A percentile compares a stretch with the other conserved stretches of the same genome.
Conservation (phyloP, 352 stramenopile genomes). For the Phytophthora pseudosyringae region DNA sequence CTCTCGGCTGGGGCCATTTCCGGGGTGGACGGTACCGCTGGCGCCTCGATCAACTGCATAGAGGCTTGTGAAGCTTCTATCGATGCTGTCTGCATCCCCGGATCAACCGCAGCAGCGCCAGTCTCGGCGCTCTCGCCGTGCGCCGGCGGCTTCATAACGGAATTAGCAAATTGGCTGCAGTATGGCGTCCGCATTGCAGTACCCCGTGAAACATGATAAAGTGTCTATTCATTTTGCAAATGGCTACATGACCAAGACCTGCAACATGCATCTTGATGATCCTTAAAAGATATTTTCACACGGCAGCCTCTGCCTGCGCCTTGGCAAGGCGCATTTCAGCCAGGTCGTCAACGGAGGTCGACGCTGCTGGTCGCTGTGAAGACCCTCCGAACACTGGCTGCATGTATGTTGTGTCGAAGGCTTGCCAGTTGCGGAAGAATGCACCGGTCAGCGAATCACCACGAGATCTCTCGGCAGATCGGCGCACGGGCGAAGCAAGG, state of each 20-base stretch:
- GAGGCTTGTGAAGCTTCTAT: neutral
- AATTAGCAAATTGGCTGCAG: constrained; percentile 19
- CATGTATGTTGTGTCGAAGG: constrained; percentile 81
- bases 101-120: neutral
- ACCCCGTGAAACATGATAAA: constrained; percentile 25
- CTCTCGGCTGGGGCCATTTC: constrained; percentile 16
- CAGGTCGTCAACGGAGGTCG: constrained; percentile 30
- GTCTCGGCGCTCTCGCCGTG: constrained; percentile 12
- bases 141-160: constrained; percentile 21
- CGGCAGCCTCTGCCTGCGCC: constrained; percentile 47
- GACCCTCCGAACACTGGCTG: constrained; percentile 81
- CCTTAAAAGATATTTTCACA: constrained; percentile 35
- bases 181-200: constrained; percentile 18
- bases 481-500: constrained; percentile 19
- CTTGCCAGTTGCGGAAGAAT: constrained; percentile 83
- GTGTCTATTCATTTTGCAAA: constrained; percentile 28
- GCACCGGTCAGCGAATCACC: constrained; percentile 58
- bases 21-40: neutral
- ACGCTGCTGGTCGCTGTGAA: constrained; percentile 33
- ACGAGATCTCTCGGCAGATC: constrained; percentile 30
- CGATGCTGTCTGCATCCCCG: neutral
- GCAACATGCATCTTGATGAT: constrained; percentile 1
- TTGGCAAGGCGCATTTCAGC: constrained; percentile 42
- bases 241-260: constrained; percentile 16
- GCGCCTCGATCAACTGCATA: constrained; percentile 8